A percentile compares a stretch with the other conserved stretches of the same genome.
phyloP scores from a whole-genome alignment of 2,329 filamentous ascomycete genomes.

The Neurospora sp. region DNA sequence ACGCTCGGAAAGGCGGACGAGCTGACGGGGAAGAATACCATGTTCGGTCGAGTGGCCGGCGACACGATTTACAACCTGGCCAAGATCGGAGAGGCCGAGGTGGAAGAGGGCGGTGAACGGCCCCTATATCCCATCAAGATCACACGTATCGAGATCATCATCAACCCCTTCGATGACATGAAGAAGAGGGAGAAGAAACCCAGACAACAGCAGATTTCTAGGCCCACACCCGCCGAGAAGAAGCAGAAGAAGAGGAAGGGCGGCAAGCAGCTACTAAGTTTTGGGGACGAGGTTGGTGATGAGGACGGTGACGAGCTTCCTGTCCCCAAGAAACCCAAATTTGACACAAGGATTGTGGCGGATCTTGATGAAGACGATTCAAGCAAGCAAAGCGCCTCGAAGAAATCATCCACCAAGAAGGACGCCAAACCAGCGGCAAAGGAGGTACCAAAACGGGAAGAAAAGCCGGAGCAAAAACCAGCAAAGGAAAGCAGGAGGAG shows the following conservation, averaged over 20 bases:
- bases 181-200: constrained; percentile 54
- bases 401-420: constrained; percentile 19
- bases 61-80: constrained; percentile 94
- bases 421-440: constrained; percentile 19
- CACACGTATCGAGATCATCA: constrained; percentile 60
- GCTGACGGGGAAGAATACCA: constrained; percentile 78
- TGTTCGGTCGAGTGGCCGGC: constrained; percentile 86
- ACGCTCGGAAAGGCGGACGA: constrained; percentile 80
- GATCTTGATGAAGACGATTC: constrained; percentile 37
- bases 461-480: background rate
- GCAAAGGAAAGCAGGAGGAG: constrained; percentile 4
- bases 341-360: constrained; percentile 65
- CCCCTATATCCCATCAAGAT: constrained; percentile 82
- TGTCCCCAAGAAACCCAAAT: constrained; percentile 66
- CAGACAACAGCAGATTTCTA: constrained; percentile 33
- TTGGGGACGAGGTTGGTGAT: constrained; percentile 61
- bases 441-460: constrained; percentile 11
- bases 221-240: constrained; percentile 34
- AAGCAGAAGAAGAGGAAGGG: constrained; percentile 63
- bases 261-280: constrained; percentile 69
- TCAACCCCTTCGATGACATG: constrained; percentile 80
- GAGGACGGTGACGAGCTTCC: constrained; percentile 38
- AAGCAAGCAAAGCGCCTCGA: constrained; percentile 19
- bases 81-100: constrained; percentile 83
- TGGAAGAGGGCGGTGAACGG: constrained; percentile 68